Evolutionary conservation across 768 basidiomycete species (phyloP).

Genomic region (Russula olivacea): DNA sequence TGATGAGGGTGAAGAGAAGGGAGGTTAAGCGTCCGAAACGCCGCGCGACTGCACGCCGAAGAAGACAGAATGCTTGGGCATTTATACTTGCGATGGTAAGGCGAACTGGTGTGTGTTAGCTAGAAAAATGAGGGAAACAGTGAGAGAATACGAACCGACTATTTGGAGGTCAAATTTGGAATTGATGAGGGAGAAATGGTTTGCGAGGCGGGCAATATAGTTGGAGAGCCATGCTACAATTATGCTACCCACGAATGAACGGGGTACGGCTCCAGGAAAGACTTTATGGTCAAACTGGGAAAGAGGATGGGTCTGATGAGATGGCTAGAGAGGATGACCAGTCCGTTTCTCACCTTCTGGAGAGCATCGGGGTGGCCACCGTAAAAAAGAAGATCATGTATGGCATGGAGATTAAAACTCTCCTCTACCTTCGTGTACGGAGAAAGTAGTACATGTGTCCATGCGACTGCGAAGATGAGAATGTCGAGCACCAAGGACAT

Average conservation of each 20-base stretch:
- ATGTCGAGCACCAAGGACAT: constrained; percentile 45
- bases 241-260: constrained; percentile 79
- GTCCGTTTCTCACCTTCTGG: constrained; percentile 35
- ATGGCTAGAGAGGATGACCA: background rate
- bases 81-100: constrained; percentile 64
- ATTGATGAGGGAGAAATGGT: constrained; percentile 38
- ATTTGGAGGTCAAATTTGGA: constrained; percentile 69
- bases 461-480: constrained; percentile 45
- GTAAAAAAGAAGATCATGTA: constrained; percentile 80
- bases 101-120: constrained; percentile 48
- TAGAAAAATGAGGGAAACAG: background rate
- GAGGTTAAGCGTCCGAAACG: constrained; percentile 60
- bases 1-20: constrained; percentile 59
- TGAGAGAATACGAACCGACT: constrained; percentile 43
- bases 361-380: constrained; percentile 46
- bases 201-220: constrained; percentile 43
- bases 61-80: constrained; percentile 51
- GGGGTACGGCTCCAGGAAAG: constrained; percentile 85
- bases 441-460: constrained; percentile 65
- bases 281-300: constrained; percentile 81
- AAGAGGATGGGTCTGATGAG: background rate
- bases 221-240: constrained; percentile 53
- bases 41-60: constrained; percentile 54
- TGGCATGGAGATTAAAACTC: constrained; percentile 90
- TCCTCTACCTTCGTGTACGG: constrained; percentile 98